Evolutionary conservation across 306 rosid species (phyloP).

Genomic region (Castanea crenata): DNA sequence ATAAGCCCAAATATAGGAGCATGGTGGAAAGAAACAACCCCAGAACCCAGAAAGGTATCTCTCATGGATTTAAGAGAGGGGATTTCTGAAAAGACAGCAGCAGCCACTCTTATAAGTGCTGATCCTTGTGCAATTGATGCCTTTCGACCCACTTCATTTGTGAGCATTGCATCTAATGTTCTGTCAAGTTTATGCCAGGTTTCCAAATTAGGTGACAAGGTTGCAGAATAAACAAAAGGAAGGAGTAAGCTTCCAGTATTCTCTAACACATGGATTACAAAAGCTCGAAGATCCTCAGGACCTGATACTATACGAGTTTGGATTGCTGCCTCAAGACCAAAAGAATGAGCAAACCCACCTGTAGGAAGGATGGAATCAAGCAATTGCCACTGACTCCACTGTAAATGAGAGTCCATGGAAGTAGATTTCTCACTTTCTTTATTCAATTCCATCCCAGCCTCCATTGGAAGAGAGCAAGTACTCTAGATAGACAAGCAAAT

Average conservation of each 20-base stretch:
- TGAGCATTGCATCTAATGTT: conserved; percentile 63
- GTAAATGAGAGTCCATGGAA: conserved; percentile 33
- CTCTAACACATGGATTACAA: conserved; percentile 59
- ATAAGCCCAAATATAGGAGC: conserved; percentile 78
- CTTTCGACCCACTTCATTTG: conserved; percentile 78
- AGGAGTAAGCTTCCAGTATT: conserved; percentile 85
- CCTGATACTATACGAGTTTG: conserved; percentile 58
- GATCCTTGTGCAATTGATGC: conserved; percentile 81
- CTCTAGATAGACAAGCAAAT: background rate
- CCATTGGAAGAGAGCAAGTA: conserved; percentile 14
- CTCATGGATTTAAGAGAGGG: conserved; percentile 72
- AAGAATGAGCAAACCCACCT: conserved; percentile 90
- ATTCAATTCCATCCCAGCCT: conserved; percentile 29
- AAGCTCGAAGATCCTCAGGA: conserved; percentile 61
- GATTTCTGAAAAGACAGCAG: conserved; percentile 56
- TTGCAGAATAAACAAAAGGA: conserved; percentile 71
- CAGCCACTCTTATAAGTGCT: conserved; percentile 82
- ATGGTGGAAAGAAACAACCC: conserved; percentile 62
- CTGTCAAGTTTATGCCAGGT: conserved; percentile 63
- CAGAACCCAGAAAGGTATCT: conserved; percentile 37
- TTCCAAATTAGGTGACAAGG: conserved; percentile 49
- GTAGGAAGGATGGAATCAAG: conserved; percentile 85
- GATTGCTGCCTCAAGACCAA: conserved; percentile 83
- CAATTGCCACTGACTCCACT: conserved; percentile 80
- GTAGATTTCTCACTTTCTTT: conserved; percentile 16